These are phyloP conservation scores for Podospora conica DNA, from an alignment of 495 filamentous ascomycete species.

Conservation along the genomic window DNA sequence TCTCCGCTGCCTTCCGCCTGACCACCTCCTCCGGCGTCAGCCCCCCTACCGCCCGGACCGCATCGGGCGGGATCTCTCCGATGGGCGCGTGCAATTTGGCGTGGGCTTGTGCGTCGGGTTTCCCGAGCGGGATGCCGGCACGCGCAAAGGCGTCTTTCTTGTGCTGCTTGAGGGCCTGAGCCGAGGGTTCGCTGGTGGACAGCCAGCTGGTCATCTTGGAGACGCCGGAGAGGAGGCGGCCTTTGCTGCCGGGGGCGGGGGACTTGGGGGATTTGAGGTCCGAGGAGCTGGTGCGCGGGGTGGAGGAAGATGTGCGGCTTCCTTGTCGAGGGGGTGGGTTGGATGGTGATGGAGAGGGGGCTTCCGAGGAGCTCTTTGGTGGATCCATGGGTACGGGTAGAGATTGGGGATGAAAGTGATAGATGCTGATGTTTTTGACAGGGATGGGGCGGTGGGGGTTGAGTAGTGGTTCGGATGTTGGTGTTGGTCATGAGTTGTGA, in stretches of 20 bases:
- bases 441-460: background rate
- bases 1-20: slow-evolving; percentile 20
- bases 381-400: background rate
- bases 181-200: slow-evolving; percentile 35
- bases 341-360: background rate
- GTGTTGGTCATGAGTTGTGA: no score
- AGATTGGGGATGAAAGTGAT: background rate
- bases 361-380: background rate
- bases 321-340: background rate
- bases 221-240: slow-evolving; percentile 10
- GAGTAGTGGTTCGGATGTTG: no score
- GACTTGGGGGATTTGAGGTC: background rate
- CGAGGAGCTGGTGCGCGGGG: background rate
- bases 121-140: slow-evolving; percentile 27
- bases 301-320: background rate
- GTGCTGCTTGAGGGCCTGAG: slow-evolving; percentile 34
- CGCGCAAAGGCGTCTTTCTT: slow-evolving; percentile 32
- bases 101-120: slow-evolving; percentile 19
- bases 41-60: slow-evolving; percentile 27
- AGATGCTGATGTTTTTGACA: background rate
- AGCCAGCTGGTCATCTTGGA: slow-evolving; percentile 38
- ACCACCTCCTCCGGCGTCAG: slow-evolving; percentile 32
- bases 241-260: background rate
- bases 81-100: slow-evolving; percentile 32
- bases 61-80: slow-evolving; percentile 31